These are phyloP conservation scores for Pichia heedii DNA, from an alignment of 805 yeast species.

Conservation along the genomic window DNA sequence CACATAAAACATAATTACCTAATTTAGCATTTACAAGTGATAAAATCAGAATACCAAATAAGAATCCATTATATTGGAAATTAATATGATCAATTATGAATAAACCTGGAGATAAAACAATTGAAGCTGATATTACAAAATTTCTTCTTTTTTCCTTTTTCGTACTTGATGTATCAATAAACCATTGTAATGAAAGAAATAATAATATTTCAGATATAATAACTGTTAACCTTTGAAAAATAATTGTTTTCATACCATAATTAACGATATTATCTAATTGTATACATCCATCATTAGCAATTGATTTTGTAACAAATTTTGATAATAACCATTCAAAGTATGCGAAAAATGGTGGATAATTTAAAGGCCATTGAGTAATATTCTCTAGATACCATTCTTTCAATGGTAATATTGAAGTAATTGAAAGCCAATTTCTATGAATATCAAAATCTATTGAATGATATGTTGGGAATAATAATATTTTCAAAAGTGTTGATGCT, in stretches of 20 bases:
- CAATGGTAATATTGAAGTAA: conserved; percentile 69
- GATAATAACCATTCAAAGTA: conserved; percentile 83
- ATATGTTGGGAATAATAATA: conserved; percentile 67
- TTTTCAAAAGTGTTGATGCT: conserved; percentile 49
- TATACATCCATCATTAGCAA: conserved; percentile 67
- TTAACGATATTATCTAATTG: conserved; percentile 55
- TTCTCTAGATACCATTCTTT: conserved; percentile 74
- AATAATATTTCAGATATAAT: conserved; percentile 66
- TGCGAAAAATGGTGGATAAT: conserved; percentile 97
- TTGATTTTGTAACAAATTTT: conserved; percentile 56
- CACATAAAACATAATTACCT: conserved; percentile 49
- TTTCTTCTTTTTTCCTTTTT: conserved; percentile 36
- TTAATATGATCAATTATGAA: conserved; percentile 90
- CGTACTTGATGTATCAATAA: conserved; percentile 39
- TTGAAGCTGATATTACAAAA: conserved; percentile 71
- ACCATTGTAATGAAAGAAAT: conserved; percentile 64
- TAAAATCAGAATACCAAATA: conserved; percentile 74
- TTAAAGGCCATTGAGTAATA: conserved; percentile 86
- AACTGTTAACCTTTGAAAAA: conserved; percentile 78
- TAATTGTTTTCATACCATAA: conserved; percentile 71
- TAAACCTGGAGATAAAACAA: conserved; percentile 83
- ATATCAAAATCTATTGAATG: conserved; percentile 96
- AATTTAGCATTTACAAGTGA: conserved; percentile 65
- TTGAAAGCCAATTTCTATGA: conserved; percentile 94
- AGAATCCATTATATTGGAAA: conserved; percentile 92